Evolutionary conservation across 345 rosid genomes (phyloP), one percentile per base, ranked within the genome.

Genomic region (Salix caprea): DNA sequence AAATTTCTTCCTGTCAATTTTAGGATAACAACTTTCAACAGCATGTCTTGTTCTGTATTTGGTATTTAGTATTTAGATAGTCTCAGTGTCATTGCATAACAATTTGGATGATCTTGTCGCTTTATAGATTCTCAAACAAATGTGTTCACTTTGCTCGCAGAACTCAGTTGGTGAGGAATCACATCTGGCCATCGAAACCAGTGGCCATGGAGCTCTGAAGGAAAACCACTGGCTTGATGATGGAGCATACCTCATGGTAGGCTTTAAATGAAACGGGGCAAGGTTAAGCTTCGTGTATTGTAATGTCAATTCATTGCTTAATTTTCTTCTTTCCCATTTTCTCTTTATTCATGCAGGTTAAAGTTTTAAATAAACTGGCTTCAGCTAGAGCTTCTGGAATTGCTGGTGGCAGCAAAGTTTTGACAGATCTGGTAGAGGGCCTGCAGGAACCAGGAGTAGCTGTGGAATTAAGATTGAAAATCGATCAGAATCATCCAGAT

Each of bases 191-290:
- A 93, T 96, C 65, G 98, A 96, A 88, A 96, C 97, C 78, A 93
- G 99, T 81, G 98, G 97, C 32, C 99, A 96, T 78, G 99, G 99
- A 80, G 99, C 98, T 79, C 90, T 96, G 60, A 93, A 90, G 86
- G 97, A 93, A 83, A 93, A 96, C 75, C 86, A 96, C 78, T 96
- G 98, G 99, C 98, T 96, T n/a, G 99, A 96, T 87, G 99, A 96
- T 82, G 99, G 99, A n/a, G 95, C 99, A 65, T 96, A 92, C 84
- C 94, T 91, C 81, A 96, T 96, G 99, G 98, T 93, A 79, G 60
- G 90, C 73, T 82, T 82, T 48, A 28, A 30, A 37, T 52, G 13
- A 58, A 28, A 34, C 34, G 23, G 24, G 26, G 56, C 26, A 13
- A 15, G 42, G 48, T 26, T 15, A 32, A 13, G 65, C 65, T 13